Evolutionary conservation across 2,329 filamentous ascomycete genomes (phyloP).

Genomic region (Amauroascus niger): DNA sequence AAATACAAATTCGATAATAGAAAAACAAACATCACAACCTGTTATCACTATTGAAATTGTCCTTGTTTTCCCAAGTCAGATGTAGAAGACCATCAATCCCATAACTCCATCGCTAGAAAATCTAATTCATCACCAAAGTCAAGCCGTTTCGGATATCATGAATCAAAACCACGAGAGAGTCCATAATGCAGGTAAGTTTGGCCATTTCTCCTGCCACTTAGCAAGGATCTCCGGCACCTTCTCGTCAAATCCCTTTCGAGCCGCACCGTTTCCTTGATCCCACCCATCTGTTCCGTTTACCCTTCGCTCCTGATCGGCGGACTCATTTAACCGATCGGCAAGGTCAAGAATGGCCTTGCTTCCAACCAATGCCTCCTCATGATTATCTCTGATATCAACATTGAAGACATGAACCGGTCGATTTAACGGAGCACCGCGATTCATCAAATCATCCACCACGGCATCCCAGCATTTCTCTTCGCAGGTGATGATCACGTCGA

Average conservation of each 20-base stretch:
- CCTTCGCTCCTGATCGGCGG: constrained; percentile 66
- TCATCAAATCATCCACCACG: constrained; percentile 85
- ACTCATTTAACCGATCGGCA: constrained; percentile 72
- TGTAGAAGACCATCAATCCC: neutral
- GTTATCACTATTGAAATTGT: neutral
- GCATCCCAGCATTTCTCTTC: constrained; percentile 98
- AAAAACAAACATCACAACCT: neutral
- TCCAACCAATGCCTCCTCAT: constrained; percentile 86
- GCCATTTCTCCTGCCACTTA: constrained; percentile 92
- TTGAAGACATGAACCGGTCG: constrained; percentile 96
- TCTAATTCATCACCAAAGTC: constrained; percentile 5
- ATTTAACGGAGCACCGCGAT: constrained; percentile 76
- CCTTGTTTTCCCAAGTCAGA: neutral
- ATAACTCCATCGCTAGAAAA: constrained; percentile 5
- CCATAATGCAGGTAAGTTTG: constrained; percentile 82
- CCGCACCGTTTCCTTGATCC: constrained; percentile 57
- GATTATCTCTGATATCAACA: constrained; percentile 95
- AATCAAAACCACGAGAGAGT: constrained; percentile 83
- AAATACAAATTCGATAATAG: neutral
- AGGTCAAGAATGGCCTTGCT: constrained; percentile 87
- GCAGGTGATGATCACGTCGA: constrained; percentile 92
- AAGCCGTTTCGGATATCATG: constrained; percentile 8
- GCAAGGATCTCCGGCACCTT: constrained; percentile 84
- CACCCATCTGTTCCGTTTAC: constrained; percentile 55
- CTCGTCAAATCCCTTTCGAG: constrained; percentile 76